phyloP scores from a whole-genome alignment of 2,329 filamentous ascomycete species.

The Didymellaceae sp. region DNA sequence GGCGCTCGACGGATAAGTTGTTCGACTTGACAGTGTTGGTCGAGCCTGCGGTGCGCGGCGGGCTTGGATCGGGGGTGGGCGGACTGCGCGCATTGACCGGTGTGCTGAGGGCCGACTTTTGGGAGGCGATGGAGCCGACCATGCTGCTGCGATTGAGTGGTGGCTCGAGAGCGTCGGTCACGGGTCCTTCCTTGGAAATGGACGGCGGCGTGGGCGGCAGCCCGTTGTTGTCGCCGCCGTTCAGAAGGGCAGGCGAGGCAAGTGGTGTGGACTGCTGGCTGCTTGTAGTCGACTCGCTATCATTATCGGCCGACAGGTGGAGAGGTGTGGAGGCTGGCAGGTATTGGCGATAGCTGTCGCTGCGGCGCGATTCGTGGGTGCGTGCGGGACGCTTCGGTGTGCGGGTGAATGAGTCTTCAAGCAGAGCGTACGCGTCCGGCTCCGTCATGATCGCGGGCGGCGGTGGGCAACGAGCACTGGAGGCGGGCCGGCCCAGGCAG shows the following conservation, averaged over 20 bases:
- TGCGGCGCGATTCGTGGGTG: constrained; percentile 36
- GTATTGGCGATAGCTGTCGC: constrained; percentile 34
- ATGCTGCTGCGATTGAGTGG: constrained; percentile 51
- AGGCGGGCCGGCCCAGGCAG: neutral
- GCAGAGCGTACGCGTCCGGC: constrained; percentile 37
- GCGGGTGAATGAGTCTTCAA: constrained; percentile 42
- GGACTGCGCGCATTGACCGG: constrained; percentile 51
- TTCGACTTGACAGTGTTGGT: constrained; percentile 17
- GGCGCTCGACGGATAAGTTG: constrained; percentile 27
- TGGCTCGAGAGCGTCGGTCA: constrained; percentile 30
- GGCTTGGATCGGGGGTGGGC: constrained; percentile 49
- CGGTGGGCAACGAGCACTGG: neutral
- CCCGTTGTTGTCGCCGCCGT: constrained; percentile 44
- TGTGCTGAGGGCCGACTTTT: constrained; percentile 48
- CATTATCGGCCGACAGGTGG: constrained; percentile 32
- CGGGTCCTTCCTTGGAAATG: constrained; percentile 41
- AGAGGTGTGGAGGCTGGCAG: constrained; percentile 34
- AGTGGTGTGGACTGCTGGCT: constrained; percentile 35
- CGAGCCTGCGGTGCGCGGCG: constrained; percentile 39
- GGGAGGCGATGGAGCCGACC: constrained; percentile 46
- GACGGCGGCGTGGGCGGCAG: constrained; percentile 57
- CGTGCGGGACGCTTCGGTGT: constrained; percentile 35
- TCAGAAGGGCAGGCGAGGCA: constrained; percentile 33
- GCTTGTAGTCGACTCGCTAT: constrained; percentile 33
- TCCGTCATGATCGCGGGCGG: constrained; percentile 28